Conservation (phyloP, 2,329 filamentous ascomycete species). For the Dryadomyces quercus-mongolicae region DNA sequence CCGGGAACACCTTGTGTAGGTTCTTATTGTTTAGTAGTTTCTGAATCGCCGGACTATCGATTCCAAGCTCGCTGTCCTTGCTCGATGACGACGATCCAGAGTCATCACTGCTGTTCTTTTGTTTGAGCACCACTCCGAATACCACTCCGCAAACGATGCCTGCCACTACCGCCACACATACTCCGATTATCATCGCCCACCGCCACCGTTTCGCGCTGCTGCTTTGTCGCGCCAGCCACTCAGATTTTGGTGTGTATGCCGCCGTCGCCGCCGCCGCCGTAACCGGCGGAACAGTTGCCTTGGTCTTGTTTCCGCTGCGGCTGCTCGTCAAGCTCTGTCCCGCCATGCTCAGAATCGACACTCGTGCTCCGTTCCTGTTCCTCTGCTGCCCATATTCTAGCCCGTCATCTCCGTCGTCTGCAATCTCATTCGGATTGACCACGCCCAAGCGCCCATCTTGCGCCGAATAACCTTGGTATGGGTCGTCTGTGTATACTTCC, state of each 20-base stretch:
- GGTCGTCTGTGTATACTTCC: constrained; percentile 47
- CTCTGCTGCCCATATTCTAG: constrained; percentile 36
- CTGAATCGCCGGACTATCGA: constrained; percentile 64
- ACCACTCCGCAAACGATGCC: constrained; percentile 64
- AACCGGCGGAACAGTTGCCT: constrained; percentile 14
- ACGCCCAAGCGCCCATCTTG: constrained; percentile 39
- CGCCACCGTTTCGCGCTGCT: constrained; percentile 53
- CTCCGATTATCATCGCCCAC: constrained; percentile 52
- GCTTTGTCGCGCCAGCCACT: constrained; percentile 49
- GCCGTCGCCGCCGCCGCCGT: background rate
- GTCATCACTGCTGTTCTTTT: constrained; percentile 29
- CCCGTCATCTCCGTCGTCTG: constrained; percentile 81
- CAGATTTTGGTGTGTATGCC: constrained; percentile 40
- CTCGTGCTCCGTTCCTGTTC: constrained; percentile 30
- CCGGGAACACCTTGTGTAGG: constrained; percentile 87
- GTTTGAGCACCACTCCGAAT: constrained; percentile 56
- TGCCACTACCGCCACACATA: constrained; percentile 54
- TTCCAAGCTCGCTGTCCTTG: constrained; percentile 32
- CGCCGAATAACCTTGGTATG: constrained; percentile 49
- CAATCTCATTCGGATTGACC: constrained; percentile 68
- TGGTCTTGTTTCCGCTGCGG: constrained; percentile 19
- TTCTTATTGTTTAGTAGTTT: constrained; percentile 65
- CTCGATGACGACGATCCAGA: constrained; percentile 3
- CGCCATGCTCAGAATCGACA: constrained; percentile 48
- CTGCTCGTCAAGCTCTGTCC: constrained; percentile 28